A percentile compares a stretch with the other conserved stretches of the same genome.
phyloP scores from a whole-genome alignment of 208 protist species.

The Leishmania martiniquensis region DNA sequence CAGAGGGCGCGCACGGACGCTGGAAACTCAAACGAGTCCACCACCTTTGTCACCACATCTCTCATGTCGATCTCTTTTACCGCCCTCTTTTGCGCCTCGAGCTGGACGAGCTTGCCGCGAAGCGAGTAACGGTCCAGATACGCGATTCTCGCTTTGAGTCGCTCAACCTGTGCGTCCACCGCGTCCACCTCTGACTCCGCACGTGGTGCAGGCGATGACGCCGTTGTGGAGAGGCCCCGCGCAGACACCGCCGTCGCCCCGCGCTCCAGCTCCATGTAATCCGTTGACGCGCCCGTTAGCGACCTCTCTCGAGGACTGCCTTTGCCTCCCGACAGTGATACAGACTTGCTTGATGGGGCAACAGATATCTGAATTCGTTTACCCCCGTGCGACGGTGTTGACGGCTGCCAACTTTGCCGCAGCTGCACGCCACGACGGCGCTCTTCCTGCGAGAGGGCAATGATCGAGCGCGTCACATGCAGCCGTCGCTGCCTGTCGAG shows the following conservation, averaged over 20 bases:
- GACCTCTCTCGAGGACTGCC: neutral
- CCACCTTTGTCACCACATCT: slow-evolving; percentile 27
- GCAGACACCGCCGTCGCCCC: slow-evolving; percentile 3
- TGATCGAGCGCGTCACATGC: slow-evolving; percentile 38
- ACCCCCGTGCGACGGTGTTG: neutral
- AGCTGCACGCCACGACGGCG: slow-evolving; percentile 21
- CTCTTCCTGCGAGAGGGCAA: slow-evolving; percentile 38
- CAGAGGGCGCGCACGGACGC: slow-evolving; percentile 61
- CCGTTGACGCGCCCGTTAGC: neutral
- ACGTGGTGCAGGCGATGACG: too few relatives aligned
- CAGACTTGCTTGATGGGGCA: slow-evolving; percentile 6
- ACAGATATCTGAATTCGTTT: slow-evolving; percentile 35
- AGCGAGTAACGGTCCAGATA: slow-evolving; percentile 51
- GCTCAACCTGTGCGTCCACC: slow-evolving; percentile 55
- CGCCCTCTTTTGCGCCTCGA: slow-evolving; percentile 56
- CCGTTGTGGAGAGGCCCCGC: slow-evolving; percentile 1
- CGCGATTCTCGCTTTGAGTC: slow-evolving; percentile 37
- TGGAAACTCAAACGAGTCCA: slow-evolving; percentile 53
- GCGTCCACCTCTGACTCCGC: slow-evolving; percentile 14
- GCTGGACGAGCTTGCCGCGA: slow-evolving; percentile 55
- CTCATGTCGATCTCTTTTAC: slow-evolving; percentile 46
- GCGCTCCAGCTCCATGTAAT: neutral
- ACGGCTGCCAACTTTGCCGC: slow-evolving; percentile 3
- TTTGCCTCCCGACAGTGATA: neutral
- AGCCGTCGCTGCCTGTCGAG: slow-evolving; percentile 52